Conservation (phyloP, 208 protist species). For the Trypanosoma melophagium region DNA sequence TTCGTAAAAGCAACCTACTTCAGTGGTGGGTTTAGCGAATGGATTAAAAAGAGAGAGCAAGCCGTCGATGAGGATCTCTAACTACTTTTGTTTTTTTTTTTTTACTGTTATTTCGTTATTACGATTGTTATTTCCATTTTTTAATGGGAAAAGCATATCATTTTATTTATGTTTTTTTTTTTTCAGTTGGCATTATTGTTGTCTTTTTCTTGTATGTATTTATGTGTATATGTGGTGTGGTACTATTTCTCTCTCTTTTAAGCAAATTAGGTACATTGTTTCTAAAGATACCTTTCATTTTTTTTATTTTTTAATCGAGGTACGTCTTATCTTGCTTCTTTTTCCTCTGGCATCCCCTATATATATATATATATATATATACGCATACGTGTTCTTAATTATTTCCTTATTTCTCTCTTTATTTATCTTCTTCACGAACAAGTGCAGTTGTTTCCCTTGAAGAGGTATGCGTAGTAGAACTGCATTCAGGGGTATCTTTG, state of each 20-base stretch:
- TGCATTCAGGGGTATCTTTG: slow-evolving; percentile 3
- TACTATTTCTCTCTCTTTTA: slow-evolving; percentile 5
- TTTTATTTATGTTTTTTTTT: slow-evolving; percentile 9
- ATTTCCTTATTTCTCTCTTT: neutral
- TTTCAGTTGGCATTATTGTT: neutral
- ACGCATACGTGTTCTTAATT: neutral
- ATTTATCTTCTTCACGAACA: neutral
- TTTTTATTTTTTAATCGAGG: slow-evolving; percentile 7
- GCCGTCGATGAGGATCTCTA: slow-evolving; percentile 55
- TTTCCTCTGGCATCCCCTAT: neutral
- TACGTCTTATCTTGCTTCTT: neutral
- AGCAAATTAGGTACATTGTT: neutral
- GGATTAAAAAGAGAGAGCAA: slow-evolving; percentile 33
- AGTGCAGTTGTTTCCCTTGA: neutral
- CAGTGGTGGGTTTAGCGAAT: slow-evolving; percentile 37
- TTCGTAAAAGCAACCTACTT: slow-evolving; percentile 42
- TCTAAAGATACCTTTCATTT: neutral
- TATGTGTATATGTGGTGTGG: too few species aligned
- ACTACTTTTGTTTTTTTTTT: neutral
- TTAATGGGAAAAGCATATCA: neutral
- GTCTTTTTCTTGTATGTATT: slow-evolving; percentile 10
- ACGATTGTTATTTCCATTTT: slow-evolving; percentile 9
- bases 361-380: slow-evolving; percentile 2
- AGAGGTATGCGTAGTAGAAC: slow-evolving; percentile 19
- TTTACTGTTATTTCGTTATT: neutral